phyloP scores from a whole-genome alignment of 2,329 filamentous ascomycete genomes.

The Seiridium cupressi region DNA sequence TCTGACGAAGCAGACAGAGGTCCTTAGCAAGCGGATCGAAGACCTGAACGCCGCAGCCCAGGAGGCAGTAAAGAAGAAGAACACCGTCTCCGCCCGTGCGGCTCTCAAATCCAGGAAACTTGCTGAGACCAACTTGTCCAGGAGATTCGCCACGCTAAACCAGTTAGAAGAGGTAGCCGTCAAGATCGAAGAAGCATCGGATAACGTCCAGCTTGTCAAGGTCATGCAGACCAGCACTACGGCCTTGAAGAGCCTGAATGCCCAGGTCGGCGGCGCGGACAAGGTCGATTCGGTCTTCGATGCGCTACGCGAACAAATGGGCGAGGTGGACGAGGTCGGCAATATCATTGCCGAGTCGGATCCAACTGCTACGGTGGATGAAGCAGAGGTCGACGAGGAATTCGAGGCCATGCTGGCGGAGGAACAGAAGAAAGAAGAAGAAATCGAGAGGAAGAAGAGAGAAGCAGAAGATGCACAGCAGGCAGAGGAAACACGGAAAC shows the following conservation, averaged over 20 bases:
- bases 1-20: constrained; percentile 69
- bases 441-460: constrained; percentile 37
- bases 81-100: constrained; percentile 71
- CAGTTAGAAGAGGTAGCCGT: constrained; percentile 82
- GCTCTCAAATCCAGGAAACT: constrained; percentile 81
- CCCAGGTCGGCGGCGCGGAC: constrained; percentile 73
- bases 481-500: constrained; percentile 45
- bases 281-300: constrained; percentile 75
- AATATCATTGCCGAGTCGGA: constrained; percentile 69
- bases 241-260: constrained; percentile 72
- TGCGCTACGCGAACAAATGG: constrained; percentile 75
- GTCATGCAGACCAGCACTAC: constrained; percentile 78
- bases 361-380: constrained; percentile 59
- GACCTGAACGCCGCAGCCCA: constrained; percentile 65
- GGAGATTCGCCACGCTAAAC: constrained; percentile 68
- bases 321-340: constrained; percentile 77
- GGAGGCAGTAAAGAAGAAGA: constrained; percentile 69
- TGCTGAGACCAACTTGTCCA: constrained; percentile 70
- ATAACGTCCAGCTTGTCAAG: constrained; percentile 79
- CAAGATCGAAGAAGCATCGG: constrained; percentile 82
- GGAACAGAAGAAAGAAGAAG: constrained; percentile 52
- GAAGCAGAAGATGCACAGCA: constrained; percentile 43
- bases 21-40: constrained; percentile 66
- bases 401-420: constrained; percentile 70
- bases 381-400: constrained; percentile 84